These are phyloP conservation scores for Phytophthora tubulina DNA, from an alignment of 352 stramenopile species.

Conservation along the genomic window DNA sequence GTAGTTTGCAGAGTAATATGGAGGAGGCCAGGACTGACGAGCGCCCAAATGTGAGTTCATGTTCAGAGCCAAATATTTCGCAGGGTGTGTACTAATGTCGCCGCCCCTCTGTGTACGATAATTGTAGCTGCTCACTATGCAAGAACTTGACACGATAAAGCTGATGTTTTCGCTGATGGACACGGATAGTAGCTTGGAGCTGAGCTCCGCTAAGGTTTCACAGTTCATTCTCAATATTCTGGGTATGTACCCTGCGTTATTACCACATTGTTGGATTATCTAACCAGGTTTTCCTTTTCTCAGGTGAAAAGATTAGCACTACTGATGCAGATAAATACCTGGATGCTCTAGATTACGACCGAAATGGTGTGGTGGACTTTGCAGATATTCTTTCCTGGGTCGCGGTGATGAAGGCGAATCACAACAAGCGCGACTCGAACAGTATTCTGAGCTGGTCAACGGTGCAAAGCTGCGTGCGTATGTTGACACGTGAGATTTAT, in stretches of 20 bases:
- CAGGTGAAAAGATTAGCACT: conserved; percentile 70
- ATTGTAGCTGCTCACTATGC: conserved; percentile 53
- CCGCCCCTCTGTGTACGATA: neutral
- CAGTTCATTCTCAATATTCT: conserved; percentile 84
- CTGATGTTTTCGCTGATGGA: conserved; percentile 87
- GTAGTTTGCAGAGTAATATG: conserved; percentile 28
- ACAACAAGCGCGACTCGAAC: conserved; percentile 43
- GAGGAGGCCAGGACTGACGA: conserved; percentile 31
- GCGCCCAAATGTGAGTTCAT: conserved; percentile 42
- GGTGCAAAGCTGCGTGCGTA: conserved; percentile 28
- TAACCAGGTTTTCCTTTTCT: neutral
- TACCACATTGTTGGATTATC: neutral
- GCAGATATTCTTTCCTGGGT: conserved; percentile 81
- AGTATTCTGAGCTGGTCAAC: conserved; percentile 28
- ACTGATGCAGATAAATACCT: conserved; percentile 68
- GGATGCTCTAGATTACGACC: conserved; percentile 77
- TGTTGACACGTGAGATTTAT: conserved; percentile 18
- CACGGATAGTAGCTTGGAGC: conserved; percentile 73
- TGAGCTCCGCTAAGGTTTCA: conserved; percentile 62
- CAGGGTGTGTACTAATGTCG: conserved; percentile 2
- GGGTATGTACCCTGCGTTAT: conserved; percentile 41
- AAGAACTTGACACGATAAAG: conserved; percentile 84
- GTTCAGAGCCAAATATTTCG: neutral
- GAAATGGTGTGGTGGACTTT: conserved; percentile 80
- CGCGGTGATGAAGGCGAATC: conserved; percentile 75